These are phyloP conservation scores for Trypanosomatidae sp. DNA, from an alignment of 208 protist genomes.

Conservation along the genomic window DNA sequence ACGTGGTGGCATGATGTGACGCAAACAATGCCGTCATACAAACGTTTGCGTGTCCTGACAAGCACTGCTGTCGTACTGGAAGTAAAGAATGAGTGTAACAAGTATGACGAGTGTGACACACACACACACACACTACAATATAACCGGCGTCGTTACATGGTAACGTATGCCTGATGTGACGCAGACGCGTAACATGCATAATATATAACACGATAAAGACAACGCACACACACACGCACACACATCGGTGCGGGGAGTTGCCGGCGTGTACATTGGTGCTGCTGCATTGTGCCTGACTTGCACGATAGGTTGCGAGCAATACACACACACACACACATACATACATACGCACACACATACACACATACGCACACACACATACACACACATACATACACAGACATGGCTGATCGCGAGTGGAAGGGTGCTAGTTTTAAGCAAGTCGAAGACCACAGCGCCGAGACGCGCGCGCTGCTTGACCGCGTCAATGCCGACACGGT, in stretches of 20 bases:
- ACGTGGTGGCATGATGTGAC: no score
- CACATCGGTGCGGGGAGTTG: neutral
- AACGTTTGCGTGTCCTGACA: no score
- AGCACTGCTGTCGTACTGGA: no score
- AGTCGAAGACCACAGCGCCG: conserved; percentile 67
- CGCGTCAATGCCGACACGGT: conserved; percentile 64
- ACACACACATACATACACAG: conserved; percentile 2
- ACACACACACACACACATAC: neutral
- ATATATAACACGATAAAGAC: neutral
- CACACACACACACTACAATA: no score
- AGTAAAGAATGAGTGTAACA: no score
- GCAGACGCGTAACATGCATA: neutral
- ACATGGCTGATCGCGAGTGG: conserved; percentile 70
- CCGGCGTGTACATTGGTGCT: neutral
- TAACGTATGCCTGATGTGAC: conserved; percentile 23
- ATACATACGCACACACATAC: neutral
- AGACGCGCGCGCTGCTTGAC: conserved; percentile 43
- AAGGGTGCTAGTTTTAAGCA: conserved; percentile 83
- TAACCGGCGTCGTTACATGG: no score
- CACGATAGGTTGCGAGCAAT: neutral
- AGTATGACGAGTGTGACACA: no score
- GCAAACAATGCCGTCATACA: no score
- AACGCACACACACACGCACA: neutral
- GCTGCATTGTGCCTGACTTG: neutral
- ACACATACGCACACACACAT: neutral